Evolutionary conservation across 129 eudicot species (phyloP).

Genomic region (Flaveria brownii): DNA sequence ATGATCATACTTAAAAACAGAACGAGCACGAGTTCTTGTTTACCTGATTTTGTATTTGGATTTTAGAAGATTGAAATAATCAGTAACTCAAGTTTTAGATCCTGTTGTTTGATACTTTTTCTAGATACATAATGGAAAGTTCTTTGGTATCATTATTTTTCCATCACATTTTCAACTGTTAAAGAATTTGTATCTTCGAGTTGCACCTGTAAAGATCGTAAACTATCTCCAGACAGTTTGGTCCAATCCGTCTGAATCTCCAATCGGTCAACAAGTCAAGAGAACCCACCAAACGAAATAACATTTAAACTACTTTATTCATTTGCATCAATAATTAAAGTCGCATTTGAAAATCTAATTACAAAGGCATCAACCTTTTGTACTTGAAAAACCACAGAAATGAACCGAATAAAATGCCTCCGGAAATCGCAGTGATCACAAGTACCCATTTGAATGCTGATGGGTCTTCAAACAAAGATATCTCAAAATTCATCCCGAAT

Average conservation of each 20-base stretch:
- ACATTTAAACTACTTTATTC: not conserved
- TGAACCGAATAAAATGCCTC: conserved; percentile 52
- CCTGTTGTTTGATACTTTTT: conserved; percentile 13
- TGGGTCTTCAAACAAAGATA: conserved; percentile 47
- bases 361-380: conserved; percentile 83
- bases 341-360: conserved; percentile 7
- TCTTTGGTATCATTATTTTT: not conserved
- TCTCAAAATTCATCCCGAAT: conserved; percentile 88
- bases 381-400: conserved; percentile 78
- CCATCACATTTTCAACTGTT: not conserved
- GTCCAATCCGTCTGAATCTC: not conserved
- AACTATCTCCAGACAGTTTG: too few relatives aligned
- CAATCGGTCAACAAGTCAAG: not conserved
- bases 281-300: not conserved
- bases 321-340: conserved; percentile 8
- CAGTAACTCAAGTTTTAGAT: conserved; percentile 20
- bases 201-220: not conserved
- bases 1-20: conserved; percentile 7
- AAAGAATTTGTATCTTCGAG: not conserved
- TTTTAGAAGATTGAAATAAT: conserved; percentile 28
- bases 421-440: conserved; percentile 55
- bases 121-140: not conserved
- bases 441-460: conserved; percentile 86
- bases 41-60: conserved; percentile 24
- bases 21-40: not conserved